Conservation (phyloP, 2,329 filamentous ascomycete genomes). For the Diaporthe velutina region DNA sequence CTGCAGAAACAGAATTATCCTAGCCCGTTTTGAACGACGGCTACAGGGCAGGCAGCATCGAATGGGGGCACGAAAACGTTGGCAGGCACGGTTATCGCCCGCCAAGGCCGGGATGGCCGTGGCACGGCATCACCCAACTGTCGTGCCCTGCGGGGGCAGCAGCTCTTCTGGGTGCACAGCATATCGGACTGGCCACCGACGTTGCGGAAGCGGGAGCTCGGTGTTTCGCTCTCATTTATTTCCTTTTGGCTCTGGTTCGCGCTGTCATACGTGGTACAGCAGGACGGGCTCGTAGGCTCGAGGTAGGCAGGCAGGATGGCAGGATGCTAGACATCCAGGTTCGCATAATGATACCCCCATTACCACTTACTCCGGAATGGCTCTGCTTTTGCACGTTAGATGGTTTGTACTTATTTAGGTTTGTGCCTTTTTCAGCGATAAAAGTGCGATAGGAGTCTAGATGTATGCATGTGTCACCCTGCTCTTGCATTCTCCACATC, state of each 20-base stretch:
- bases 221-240: slow-evolving; percentile 9
- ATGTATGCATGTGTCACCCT: slow-evolving; percentile 10
- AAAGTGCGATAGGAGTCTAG: slow-evolving; percentile 20
- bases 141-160: neutral
- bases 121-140: neutral
- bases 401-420: neutral
- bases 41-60: slow-evolving; percentile 1
- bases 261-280: slow-evolving; percentile 25
- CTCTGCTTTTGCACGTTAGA: slow-evolving; percentile 18
- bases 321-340: slow-evolving; percentile 9
- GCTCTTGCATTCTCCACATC: neutral
- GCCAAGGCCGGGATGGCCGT: slow-evolving; percentile 13
- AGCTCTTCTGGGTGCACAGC: slow-evolving; percentile 6
- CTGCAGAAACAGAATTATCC: neutral
- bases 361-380: slow-evolving; percentile 17
- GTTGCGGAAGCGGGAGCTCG: slow-evolving; percentile 11
- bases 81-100: slow-evolving; percentile 11
- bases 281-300: neutral
- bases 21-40: neutral
- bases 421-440: slow-evolving; percentile 1
- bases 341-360: slow-evolving; percentile 39
- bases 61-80: neutral
- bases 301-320: slow-evolving; percentile 13
- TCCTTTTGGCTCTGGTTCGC: slow-evolving; percentile 6
- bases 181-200: slow-evolving; percentile 2